Evolutionary conservation across 2,329 filamentous ascomycete species (phyloP), one percentile per base, ranked within the genome.

Genomic region (Cercospora janseana): DNA sequence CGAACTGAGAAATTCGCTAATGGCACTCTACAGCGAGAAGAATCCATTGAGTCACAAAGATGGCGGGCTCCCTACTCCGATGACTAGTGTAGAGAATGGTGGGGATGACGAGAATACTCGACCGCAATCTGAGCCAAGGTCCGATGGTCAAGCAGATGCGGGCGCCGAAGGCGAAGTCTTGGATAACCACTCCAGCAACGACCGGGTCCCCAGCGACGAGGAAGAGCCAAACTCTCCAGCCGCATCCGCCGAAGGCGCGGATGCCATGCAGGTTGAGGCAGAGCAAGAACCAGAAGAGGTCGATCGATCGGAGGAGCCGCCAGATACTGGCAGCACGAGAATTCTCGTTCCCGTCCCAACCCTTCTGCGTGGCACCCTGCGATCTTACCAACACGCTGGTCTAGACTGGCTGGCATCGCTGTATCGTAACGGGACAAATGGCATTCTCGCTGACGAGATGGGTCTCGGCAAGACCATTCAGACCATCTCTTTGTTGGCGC

Each of bases 401-500:
- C 74, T 98, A 6, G 93, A 98, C 67, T 98, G 93, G 93, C 82
- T 98, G 38, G 90, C 91, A 2, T 88, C 90, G 0, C 78, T 98
- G 1, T 97, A 98, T 66, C 85, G 85, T 12, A 94, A 93, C 57
- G 86, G 87, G 56, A 95, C 92, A 20, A 98, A 97, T 63, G 93
- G 93, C 16, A 98, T 98, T 47, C 75, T 98, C 15, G 93, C 93
- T 1, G 94, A 98, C 65, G 93, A 98, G 68, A 98, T 98, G 93
- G 93, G 93, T 57, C 79, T 98, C 3, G 93, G 93, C 6, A 98
- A 98, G 71, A 98, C 93, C 0, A 97, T 98, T 38, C 93, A 98
- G 67, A 98, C 93, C 0, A 98, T 98, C 63, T 86, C 94, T 3
- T 75, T 98, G 3, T 77, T 98, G 28, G 93, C 93, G 4, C 92